Percentiles rank a stretch among this genome's conserved stretches.
These are phyloP conservation scores for Monilinia fructigena DNA, from an alignment of 2,329 filamentous ascomycete genomes.

Conservation along the genomic window DNA sequence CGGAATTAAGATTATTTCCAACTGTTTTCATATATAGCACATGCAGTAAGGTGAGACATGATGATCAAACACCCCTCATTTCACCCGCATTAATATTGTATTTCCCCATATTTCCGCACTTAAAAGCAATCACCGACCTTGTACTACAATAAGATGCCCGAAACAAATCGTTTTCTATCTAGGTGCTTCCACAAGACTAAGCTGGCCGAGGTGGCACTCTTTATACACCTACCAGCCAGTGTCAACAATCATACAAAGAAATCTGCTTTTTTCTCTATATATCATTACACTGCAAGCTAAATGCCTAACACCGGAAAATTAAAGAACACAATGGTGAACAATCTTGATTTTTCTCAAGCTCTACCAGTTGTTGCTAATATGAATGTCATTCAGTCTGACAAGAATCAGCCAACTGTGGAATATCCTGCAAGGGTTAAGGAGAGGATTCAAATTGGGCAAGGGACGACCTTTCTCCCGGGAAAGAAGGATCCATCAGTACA, in stretches of 20 bases:
- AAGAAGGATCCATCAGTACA: conserved; percentile 34
- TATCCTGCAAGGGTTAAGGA: conserved; percentile 22
- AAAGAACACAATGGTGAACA: conserved; percentile 11
- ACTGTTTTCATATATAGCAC: too few relatives aligned
- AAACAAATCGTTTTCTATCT: not conserved
- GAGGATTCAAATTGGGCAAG: conserved; percentile 34
- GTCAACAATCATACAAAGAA: conserved; percentile 17
- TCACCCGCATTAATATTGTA: conserved; percentile 10
- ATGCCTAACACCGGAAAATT: not conserved
- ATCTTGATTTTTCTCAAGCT: not conserved
- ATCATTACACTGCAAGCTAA: conserved; percentile 15
- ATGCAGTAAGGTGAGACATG: not conserved
- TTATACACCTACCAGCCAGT: conserved; percentile 13
- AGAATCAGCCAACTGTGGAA: conserved; percentile 3
- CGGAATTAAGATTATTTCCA: too few relatives aligned
- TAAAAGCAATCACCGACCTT: not conserved
- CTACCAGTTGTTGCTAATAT: conserved; percentile 7
- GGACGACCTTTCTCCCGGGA: conserved; percentile 38
- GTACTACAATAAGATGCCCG: not conserved
- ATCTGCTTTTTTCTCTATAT: conserved; percentile 2
- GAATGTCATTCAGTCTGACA: conserved; percentile 19
- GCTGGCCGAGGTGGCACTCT: not conserved
- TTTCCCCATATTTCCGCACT: not conserved
- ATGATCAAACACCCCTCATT: conserved; percentile 9
- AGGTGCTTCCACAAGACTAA: not conserved